Evolutionary conservation across 2,329 filamentous ascomycete genomes (phyloP), one percentile per base, ranked within the genome.

Genomic region (Colletotrichum sublineola): DNA sequence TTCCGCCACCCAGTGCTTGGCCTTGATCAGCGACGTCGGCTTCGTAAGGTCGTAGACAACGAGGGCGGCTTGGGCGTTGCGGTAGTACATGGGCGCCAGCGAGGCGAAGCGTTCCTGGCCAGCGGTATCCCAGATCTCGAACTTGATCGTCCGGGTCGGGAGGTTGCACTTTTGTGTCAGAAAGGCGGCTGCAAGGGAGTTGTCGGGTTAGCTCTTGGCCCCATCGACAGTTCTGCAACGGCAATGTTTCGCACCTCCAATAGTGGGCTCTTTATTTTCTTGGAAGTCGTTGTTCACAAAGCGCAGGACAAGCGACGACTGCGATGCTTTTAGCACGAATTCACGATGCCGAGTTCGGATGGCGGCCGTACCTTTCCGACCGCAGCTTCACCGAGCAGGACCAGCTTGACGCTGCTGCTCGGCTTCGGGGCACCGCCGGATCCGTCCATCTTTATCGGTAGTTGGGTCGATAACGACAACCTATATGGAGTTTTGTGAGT

Each of bases 201-300:
- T 36, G 67, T 64, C 53, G 18, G 57, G 62, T 67, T 63, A 70
- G 73, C 71, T 60, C 24, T 31, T 48, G 60, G 65, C 56, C 50
- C 50, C 40, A n/a, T 52, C 38, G 42, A 64, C 58, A 8, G n/a
- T 38, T 38, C 58, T 52, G 66, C 46, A 9, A 38, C 60, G 55
- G 57, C 61, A 31, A 42, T 48, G 57, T 36, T 58, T 83, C 88
- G 76, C 89, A 97, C 95, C 95, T 88, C 96, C 96, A 84, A 99
- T 99, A 76, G 96, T 99, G 74, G 96, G 96, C 83, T 99, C 96
- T 88, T 98, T 98, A 85, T 98, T 98, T 85, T 98, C 96, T 87
- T 99, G 96, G 80, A 99, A 99, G 84, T 98, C 96, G 86, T 99
- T 96, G 89, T 98, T 98, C 81, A 99, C 96, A 84, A 99, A 99